Evolutionary conservation across 805 yeast species (phyloP), one percentile per base, ranked within the genome.

Genomic region (Blastobotrys robertii): DNA sequence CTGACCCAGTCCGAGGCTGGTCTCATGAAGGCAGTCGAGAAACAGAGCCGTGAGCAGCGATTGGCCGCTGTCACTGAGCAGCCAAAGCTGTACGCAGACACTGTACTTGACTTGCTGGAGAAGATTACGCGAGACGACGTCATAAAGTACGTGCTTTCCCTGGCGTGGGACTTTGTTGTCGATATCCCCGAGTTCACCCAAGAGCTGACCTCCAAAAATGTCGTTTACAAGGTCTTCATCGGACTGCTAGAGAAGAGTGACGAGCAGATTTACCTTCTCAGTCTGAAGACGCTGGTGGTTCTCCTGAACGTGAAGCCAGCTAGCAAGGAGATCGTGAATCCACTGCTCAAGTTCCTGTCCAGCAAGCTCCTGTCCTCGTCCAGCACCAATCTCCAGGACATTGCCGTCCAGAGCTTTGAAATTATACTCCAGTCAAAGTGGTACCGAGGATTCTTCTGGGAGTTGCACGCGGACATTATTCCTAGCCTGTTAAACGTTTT

Each of bases 1-100:
- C 68, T 88, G 32, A 65, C 79, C 36, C 72, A 72, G 40, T 76
- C 75, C 47, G 92, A 85, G 58, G 90, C 88, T 8, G 72, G 72
- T 41, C 64, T 71, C 37, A 67, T 78, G 52, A 76, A 76, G 56
- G 63, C 68, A 14, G 66, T 77, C 48, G 79, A 73, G 53, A 71
- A 71, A 48, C 72, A 70, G 52, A 47, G 56, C 30, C 46, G 47
- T 9, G 64, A 59, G 15, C 49, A 58, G 39, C 53, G 65, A 7
- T 42, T 50, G 50, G 51, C 65, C 45, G 51, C 53, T 49, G 53
- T 63, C 12, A 41, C 43, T 11, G 45, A 41, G 16, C 69, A 76
- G 44, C 61, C 73, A 31, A 73, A 71, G 19, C 58, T 67, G 39
- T 81, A 77, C 57, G 72, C 83, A 13, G 65, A 67, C 31, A 72